Percentiles rank a stretch among this genome's conserved stretches.
These are phyloP conservation scores for Scutellaria barbata DNA, from an alignment of 257 asterid genomes.

Conservation along the genomic window DNA sequence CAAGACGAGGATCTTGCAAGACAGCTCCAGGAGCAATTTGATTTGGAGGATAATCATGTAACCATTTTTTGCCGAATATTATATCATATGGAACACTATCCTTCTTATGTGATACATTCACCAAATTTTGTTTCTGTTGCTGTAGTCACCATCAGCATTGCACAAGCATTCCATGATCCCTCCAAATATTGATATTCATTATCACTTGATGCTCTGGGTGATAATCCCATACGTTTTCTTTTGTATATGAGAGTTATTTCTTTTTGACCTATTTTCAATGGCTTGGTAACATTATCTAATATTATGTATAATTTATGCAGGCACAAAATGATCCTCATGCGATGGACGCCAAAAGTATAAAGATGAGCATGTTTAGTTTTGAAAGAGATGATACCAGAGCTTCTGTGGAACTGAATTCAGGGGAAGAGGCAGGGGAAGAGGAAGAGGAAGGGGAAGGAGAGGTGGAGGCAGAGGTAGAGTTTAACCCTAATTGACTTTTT, in stretches of 20 bases:
- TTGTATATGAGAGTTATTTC: background rate
- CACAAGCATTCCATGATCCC: conserved; percentile 3
- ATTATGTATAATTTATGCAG: conserved; percentile 43
- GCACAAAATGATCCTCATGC: conserved; percentile 49
- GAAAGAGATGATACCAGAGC: conserved; percentile 56
- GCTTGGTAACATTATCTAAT: conserved; percentile 24
- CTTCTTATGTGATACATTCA: conserved; percentile 25
- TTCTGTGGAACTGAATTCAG: conserved; percentile 50
- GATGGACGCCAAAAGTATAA: conserved; percentile 61
- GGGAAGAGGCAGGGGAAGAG: conserved; percentile 74
- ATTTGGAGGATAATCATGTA: conserved; percentile 80
- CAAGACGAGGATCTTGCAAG: conserved; percentile 85
- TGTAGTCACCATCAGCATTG: conserved; percentile 18
- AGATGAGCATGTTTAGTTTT: conserved; percentile 77
- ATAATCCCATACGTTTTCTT: background rate
- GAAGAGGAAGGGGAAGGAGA: conserved; percentile 57
- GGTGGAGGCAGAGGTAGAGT: conserved; percentile 53
- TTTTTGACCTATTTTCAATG: no score
- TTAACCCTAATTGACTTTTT: conserved; percentile 24
- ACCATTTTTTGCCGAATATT: conserved; percentile 30
- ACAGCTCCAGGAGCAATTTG: conserved; percentile 77
- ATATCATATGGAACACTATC: conserved; percentile 13
- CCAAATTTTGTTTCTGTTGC: conserved; percentile 17
- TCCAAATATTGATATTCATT: background rate
- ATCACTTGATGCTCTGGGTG: conserved; percentile 3